Base-by-base conservation (phyloP, 2,329 filamentous ascomycete genomes). In the Mycosphaerella sp. region DNA sequence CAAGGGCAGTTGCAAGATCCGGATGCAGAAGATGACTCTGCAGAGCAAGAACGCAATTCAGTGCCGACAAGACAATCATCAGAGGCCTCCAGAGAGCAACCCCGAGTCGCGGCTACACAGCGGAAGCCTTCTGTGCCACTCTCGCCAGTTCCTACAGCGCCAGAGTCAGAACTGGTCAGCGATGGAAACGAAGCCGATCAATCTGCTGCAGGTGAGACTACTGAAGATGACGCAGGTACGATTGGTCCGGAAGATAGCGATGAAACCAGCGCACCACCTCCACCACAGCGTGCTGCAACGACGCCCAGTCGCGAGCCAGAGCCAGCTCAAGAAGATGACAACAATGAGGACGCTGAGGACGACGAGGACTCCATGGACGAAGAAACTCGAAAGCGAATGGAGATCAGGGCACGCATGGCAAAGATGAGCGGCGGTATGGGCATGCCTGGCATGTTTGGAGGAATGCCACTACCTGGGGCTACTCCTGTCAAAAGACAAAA, bases 371-470 rank as follows among this genome's bases (percentile, higher is more conserved):
- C 95, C 13, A 75, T 94, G 45, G 90, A 97, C 63, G 89, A 89
- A 1, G 93, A 98, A 68, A 78, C 88, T 17, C 84, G 81, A 59
- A 85, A 90, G 46, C 87, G 85, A 66, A 84, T 95, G 71, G 91
- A 96, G 67, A 76, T 98, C 28, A 82, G 93, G 54, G 89, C 93
- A 55, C 83, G 93, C 62, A 98, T 98, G 89, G 93, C 93, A 41
- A 96, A 95, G 72, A 93, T 98, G 86, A 95, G 91, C 60, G 91
- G 91, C 49, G 91, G 91, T 17, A 95, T 95, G 88, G 89, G 89
- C 41, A 95, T 97, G 85, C 83, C 89, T 66, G 88, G 89, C 62
- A 93, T 97, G 83, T 81, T 84, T 32, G 80, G 79, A 34, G 82
- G 81, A 53, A 80, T 89, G 67, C 79, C 83, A 13, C 78, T 85